phyloP scores from a whole-genome alignment of 768 basidiomycete genomes.

The Tephrocybe sp. region DNA sequence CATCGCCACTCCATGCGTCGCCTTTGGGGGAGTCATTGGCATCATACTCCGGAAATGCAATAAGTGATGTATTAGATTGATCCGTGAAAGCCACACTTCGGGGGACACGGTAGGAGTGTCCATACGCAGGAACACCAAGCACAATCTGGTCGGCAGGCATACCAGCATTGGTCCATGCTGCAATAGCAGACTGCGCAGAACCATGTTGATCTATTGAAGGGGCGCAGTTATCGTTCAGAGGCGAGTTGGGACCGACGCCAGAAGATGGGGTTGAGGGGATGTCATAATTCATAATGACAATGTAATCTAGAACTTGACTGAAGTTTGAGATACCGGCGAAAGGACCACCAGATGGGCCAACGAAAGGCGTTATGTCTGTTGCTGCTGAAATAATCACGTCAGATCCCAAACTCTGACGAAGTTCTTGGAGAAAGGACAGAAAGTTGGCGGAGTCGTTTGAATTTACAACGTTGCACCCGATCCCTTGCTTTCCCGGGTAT shows the following conservation, averaged over 20 bases:
- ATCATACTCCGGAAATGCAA: slow-evolving; percentile 53
- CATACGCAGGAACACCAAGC: slow-evolving; percentile 83
- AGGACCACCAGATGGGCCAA: slow-evolving; percentile 52
- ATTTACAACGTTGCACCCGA: slow-evolving; percentile 66
- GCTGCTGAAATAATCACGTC: slow-evolving; percentile 75
- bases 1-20: slow-evolving; percentile 53
- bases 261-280: slow-evolving; percentile 51
- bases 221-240: slow-evolving; percentile 76
- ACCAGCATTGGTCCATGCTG: slow-evolving; percentile 73
- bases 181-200: slow-evolving; percentile 73
- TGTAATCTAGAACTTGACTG: slow-evolving; percentile 69
- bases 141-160: slow-evolving; percentile 72
- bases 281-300: slow-evolving; percentile 74
- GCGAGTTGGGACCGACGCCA: slow-evolving; percentile 77
- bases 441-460: slow-evolving; percentile 74
- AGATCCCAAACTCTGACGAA: slow-evolving; percentile 51
- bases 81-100: slow-evolving; percentile 31
- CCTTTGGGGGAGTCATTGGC: slow-evolving; percentile 40
- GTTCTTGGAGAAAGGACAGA: slow-evolving; percentile 69
- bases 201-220: slow-evolving; percentile 55
- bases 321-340: slow-evolving; percentile 64
- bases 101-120: slow-evolving; percentile 63
- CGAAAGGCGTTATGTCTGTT: slow-evolving; percentile 63
- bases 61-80: slow-evolving; percentile 29
- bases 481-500: slow-evolving; percentile 69